phyloP scores from a whole-genome alignment of 2,329 filamentous ascomycete species.

The Calonectria fujianensis region DNA sequence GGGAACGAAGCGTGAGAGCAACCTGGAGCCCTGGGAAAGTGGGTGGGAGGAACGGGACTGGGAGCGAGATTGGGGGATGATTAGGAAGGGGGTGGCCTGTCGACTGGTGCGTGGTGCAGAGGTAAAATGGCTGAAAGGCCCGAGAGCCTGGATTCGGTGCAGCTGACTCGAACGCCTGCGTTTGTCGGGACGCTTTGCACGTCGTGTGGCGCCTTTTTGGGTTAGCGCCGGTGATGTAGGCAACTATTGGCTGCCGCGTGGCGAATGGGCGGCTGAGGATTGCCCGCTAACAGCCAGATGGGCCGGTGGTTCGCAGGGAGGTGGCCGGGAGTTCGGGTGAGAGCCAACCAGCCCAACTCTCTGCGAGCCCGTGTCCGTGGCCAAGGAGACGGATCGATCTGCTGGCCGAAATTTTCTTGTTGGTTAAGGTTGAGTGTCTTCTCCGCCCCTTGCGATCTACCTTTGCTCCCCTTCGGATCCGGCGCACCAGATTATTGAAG shows the following conservation, averaged over 20 bases:
- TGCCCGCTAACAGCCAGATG: slow-evolving; percentile 39
- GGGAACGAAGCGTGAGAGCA: slow-evolving; percentile 4
- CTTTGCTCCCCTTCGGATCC: slow-evolving; percentile 17
- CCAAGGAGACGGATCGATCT: slow-evolving; percentile 50
- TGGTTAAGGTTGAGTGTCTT: slow-evolving; percentile 17
- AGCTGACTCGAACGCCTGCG: slow-evolving; percentile 54
- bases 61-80: slow-evolving; percentile 27
- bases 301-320: slow-evolving; percentile 43
- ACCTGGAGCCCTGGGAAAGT: slow-evolving; percentile 25
- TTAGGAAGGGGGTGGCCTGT: slow-evolving; percentile 26
- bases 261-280: slow-evolving; percentile 40
- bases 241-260: slow-evolving; percentile 27
- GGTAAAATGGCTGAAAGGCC: slow-evolving; percentile 48
- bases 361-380: slow-evolving; percentile 42
- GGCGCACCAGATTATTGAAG: neutral
- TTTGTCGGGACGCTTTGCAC: slow-evolving; percentile 38
- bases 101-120: slow-evolving; percentile 30
- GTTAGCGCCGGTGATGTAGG: slow-evolving; percentile 19
- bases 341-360: slow-evolving; percentile 19
- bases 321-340: slow-evolving; percentile 36
- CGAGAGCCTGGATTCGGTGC: slow-evolving; percentile 56
- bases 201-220: slow-evolving; percentile 30
- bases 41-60: slow-evolving; percentile 25
- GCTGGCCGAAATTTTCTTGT: slow-evolving; percentile 18
- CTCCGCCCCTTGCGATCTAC: slow-evolving; percentile 28